Evolutionary conservation across 1,284 basidiomycete genomes (phyloP).

Genomic region (Moesziomyces antarcticus): DNA sequence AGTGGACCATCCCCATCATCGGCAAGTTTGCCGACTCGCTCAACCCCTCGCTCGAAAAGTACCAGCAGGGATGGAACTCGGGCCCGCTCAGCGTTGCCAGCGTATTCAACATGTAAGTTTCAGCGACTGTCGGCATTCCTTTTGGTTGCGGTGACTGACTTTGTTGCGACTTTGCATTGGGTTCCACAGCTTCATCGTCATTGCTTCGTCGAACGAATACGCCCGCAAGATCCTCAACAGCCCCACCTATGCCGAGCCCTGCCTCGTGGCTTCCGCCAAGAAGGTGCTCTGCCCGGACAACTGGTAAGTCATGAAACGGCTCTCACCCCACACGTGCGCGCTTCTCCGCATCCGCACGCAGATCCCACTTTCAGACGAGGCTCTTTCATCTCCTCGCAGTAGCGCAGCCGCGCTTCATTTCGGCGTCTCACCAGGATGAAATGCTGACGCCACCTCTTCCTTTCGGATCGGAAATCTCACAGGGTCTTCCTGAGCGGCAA

Average conservation of each 20-base stretch:
- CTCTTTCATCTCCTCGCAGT: no score
- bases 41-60: constrained; percentile 65
- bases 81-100: constrained; percentile 66
- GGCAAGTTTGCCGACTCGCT: constrained; percentile 67
- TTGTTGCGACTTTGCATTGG: background rate
- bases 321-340: no score
- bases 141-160: constrained; percentile 5
- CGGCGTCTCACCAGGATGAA: background rate
- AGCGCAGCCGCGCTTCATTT: background rate
- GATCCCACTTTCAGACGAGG: no score
- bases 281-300: constrained; percentile 87
- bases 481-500: constrained; percentile 98
- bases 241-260: constrained; percentile 73
- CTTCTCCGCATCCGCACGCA: no score
- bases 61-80: constrained; percentile 65
- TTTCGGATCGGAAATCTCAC: constrained; percentile 9
- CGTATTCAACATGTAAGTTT: constrained; percentile 65
- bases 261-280: constrained; percentile 92
- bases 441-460: constrained; percentile 7
- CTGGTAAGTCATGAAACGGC: constrained; percentile 72
- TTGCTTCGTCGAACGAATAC: constrained; percentile 65
- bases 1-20: constrained; percentile 67
- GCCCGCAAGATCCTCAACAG: constrained; percentile 67
- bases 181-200: constrained; percentile 63
- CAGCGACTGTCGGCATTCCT: no score